Evolutionary conservation across 139 green algal genomes (phyloP), one percentile per base, ranked within the genome.

Genomic region (Volvox africanus): DNA sequence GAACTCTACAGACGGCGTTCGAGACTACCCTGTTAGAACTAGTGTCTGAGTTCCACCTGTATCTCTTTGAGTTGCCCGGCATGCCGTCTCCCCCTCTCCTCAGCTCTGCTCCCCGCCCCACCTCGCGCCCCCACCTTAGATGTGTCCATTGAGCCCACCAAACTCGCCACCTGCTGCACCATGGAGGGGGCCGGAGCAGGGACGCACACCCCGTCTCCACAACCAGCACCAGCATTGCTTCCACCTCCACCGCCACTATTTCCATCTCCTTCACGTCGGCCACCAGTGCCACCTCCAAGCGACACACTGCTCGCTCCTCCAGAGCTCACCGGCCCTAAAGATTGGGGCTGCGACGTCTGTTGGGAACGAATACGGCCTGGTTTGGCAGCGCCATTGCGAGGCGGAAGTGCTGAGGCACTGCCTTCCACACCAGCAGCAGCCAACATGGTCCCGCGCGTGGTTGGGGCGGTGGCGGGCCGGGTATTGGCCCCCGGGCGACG

Each of bases 121-220:
- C 9, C 44, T 55, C 44, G 44, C 9, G 44, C 44, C 44, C 44
- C 62, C 18, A 88, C 83, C 83, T 80, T 80, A 35, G 30, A 20
- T 2, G 19, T 68, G 36, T 88, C 83, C 0, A 88, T 65, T 12
- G 11, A 24, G 0, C 35, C 67, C 67, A 88, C 75, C 67, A 88
- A 68, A 36, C 28, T 19, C 35, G 67, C 83, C 83, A 88, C 67
- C 67, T 88, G 67, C 36, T 35, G 61, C 65, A 68, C 11, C 83
- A 88, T 88, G 35, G 83, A 62, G 0, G 55, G 80, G 26, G 35
- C 11, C 35, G 67, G 65, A 67, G 65, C 35, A 18, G 35, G 24
- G 35, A 18, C 61, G 9, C n/a, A n/a, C 24, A 33, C 80, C 9
- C 26, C 55, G 17, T 11, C n/a, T 2, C 33, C 30, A 61, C 19